phyloP scores from a whole-genome alignment of 306 rosid species.

The Citrullus mucosospermus region DNA sequence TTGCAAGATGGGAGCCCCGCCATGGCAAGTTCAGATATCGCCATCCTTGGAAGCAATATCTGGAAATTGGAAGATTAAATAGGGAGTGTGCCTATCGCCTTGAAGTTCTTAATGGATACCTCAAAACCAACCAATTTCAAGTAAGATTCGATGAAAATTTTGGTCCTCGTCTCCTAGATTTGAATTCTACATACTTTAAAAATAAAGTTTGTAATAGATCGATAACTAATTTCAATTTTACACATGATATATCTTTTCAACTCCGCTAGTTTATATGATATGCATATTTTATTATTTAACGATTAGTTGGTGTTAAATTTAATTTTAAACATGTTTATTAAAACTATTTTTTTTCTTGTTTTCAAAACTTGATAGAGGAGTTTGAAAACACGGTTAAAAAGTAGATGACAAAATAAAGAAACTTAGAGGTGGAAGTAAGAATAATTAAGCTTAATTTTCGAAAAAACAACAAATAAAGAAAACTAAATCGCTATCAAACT shows the following conservation, averaged over 20 bases:
- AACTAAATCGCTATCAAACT: too few relatives aligned
- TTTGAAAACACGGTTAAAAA: too few relatives aligned
- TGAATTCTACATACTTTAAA: not conserved
- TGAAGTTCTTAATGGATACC: constrained; percentile 46
- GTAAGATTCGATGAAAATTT: constrained; percentile 14
- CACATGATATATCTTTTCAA: too few relatives aligned
- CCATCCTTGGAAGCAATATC: constrained; percentile 80
- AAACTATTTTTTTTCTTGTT: too few relatives aligned
- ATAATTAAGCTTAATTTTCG: too few relatives aligned
- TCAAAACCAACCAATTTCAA: constrained; percentile 23
- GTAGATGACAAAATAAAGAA: too few relatives aligned
- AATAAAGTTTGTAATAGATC: not conserved
- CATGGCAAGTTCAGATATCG: constrained; percentile 60
- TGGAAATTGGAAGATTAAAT: constrained; percentile 54
- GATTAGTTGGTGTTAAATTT: too few relatives aligned
- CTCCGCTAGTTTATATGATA: not conserved
- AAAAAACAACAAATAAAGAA: too few relatives aligned
- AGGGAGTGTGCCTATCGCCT: constrained; percentile 64
- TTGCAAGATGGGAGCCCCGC: constrained; percentile 89
- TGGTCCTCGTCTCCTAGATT: not conserved
- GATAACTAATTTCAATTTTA: not conserved
- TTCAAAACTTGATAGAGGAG: too few relatives aligned
- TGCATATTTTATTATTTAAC: too few relatives aligned
- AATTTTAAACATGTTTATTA: too few relatives aligned
- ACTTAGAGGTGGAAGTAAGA: too few relatives aligned